phyloP scores from a whole-genome alignment of 306 rosid genomes.

The Fragaria ananassa region DNA sequence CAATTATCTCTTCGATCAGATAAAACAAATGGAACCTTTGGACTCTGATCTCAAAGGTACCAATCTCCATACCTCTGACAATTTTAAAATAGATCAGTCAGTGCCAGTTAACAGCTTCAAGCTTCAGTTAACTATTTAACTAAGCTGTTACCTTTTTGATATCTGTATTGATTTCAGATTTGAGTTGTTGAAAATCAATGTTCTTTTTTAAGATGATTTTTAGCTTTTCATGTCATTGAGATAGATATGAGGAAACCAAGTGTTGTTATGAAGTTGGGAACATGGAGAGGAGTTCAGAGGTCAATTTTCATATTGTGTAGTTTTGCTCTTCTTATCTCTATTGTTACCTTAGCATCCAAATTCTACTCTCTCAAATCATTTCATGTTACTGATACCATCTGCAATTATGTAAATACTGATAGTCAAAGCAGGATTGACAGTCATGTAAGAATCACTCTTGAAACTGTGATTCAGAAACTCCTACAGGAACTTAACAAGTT shows the following conservation, averaged over 20 bases:
- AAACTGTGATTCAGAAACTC: conserved; percentile 46
- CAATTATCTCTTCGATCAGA: conserved; percentile 16
- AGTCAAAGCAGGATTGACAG: conserved; percentile 17
- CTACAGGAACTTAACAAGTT: conserved; percentile 36
- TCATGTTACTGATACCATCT: conserved; percentile 36
- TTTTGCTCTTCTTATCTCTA: conserved; percentile 45
- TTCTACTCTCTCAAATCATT: conserved; percentile 44
- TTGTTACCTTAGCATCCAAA: conserved; percentile 41
- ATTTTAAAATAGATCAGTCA: not conserved
- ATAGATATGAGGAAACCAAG: conserved; percentile 40
- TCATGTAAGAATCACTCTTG: conserved; percentile 25
- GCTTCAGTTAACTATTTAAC: not conserved
- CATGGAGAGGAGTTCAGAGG: conserved; percentile 45
- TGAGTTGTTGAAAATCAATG: not conserved
- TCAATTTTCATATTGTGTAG: conserved; percentile 37
- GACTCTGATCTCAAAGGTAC: conserved; percentile 28
- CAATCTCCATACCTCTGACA: conserved; percentile 7
- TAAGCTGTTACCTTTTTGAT: not conserved
- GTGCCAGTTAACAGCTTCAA: not conserved
- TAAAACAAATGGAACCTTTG: conserved; percentile 27
- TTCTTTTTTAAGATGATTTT: not conserved
- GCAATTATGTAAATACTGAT: conserved; percentile 29
- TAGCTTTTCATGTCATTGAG: conserved; percentile 13
- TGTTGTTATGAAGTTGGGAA: conserved; percentile 31
- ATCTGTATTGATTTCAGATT: not conserved